Evolutionary conservation across 768 basidiomycete species (phyloP).

Genomic region (Lactarius evosmus): DNA sequence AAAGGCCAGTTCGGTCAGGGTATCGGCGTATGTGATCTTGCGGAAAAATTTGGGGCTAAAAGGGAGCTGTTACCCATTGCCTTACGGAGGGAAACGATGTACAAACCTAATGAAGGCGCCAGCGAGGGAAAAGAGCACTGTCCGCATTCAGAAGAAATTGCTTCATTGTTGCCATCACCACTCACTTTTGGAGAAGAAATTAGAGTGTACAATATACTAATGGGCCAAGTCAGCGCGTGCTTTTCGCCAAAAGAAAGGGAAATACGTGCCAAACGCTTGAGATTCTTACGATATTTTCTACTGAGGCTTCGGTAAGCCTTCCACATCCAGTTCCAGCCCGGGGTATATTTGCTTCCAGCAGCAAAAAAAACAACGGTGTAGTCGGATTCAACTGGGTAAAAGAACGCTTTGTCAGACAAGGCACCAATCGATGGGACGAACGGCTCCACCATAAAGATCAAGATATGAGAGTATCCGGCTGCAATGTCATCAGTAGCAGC

Average conservation of each 20-base stretch:
- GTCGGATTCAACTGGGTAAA: constrained; percentile 75
- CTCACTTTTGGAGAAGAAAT: constrained; percentile 79
- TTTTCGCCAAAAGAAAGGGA: neutral
- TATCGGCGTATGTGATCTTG: constrained; percentile 73
- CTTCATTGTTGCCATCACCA: constrained; percentile 30
- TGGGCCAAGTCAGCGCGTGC: constrained; percentile 17
- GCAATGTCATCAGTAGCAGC: constrained; percentile 12
- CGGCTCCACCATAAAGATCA: constrained; percentile 65
- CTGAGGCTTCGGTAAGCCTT: constrained; percentile 79
- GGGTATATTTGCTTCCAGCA: constrained; percentile 68
- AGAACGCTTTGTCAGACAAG: neutral
- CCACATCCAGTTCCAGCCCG: constrained; percentile 90
- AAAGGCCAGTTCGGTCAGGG: constrained; percentile 72
- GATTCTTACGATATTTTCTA: constrained; percentile 83
- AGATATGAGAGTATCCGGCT: constrained; percentile 79
- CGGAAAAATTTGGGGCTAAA: constrained; percentile 84
- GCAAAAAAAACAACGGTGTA: constrained; percentile 88
- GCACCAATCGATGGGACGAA: neutral
- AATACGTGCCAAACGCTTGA: constrained; percentile 69
- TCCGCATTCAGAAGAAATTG: constrained; percentile 18
- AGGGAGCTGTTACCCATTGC: neutral
- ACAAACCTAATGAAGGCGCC: constrained; percentile 82
- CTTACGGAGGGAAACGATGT: neutral
- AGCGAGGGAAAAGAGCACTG: constrained; percentile 86
- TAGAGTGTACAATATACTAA: constrained; percentile 84